A percentile compares a stretch with the other conserved stretches of the same genome.
phyloP scores from a whole-genome alignment of 306 rosid species.

The Castanospermum australe region DNA sequence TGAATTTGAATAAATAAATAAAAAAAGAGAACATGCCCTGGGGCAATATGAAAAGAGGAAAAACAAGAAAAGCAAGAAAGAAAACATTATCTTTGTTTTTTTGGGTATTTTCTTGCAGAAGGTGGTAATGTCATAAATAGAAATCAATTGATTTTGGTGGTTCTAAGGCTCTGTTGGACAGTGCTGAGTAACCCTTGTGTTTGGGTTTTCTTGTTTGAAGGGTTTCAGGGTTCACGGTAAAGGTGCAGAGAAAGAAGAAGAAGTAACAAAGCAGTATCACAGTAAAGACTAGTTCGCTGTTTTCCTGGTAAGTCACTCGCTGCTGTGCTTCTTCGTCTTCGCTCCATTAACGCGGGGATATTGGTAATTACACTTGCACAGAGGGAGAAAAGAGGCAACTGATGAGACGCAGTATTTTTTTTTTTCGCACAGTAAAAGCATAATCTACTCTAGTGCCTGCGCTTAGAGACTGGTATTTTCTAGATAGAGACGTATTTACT shows the following conservation, averaged over 20 bases:
- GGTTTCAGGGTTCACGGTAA: not conserved
- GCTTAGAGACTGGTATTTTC: not conserved
- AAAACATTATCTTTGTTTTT: not conserved
- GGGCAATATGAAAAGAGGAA: not conserved
- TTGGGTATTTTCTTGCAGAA: not conserved
- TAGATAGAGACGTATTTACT: not conserved
- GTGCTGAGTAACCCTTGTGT: not conserved
- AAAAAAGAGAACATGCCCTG: not conserved
- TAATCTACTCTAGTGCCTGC: not conserved
- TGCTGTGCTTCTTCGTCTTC: not conserved
- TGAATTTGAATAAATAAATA: too few species aligned
- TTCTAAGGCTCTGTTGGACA: not conserved
- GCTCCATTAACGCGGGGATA: too few species aligned
- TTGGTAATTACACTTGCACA: too few species aligned
- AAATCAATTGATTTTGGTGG: not conserved
- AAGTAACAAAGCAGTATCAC: not conserved
- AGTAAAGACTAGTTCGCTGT: not conserved
- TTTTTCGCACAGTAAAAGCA: not conserved
- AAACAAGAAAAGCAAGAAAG: not conserved
- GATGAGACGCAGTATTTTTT: not conserved
- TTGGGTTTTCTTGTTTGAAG: not conserved
- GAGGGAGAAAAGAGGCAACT: too few species aligned
- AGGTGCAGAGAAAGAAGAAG: not conserved
- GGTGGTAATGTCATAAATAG: not conserved
- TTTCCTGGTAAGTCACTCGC: slow-evolving; percentile 5